These are phyloP conservation scores for Nyssa sinensis DNA, from an alignment of 148 eudicot species.

Conservation along the genomic window DNA sequence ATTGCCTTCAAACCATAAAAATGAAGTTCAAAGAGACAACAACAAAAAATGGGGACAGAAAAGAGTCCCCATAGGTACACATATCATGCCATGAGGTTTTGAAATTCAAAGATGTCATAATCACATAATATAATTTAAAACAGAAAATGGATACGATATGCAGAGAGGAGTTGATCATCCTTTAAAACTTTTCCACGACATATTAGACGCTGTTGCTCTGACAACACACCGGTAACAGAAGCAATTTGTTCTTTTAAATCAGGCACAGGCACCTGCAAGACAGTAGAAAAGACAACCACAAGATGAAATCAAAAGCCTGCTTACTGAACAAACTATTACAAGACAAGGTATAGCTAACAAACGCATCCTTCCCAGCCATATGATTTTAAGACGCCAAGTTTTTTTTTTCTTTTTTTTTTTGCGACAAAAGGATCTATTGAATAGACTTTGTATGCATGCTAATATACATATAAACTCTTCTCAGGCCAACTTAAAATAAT, in stretches of 20 bases:
- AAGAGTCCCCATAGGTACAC: background rate
- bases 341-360: background rate
- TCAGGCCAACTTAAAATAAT: background rate
- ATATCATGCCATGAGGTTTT: background rate
- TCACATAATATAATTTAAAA: background rate
- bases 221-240: conserved; percentile 50
- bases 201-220: conserved; percentile 53
- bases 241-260: conserved; percentile 50
- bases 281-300: background rate
- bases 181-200: conserved; percentile 59
- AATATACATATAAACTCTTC: background rate
- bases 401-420: background rate
- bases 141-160: conserved; percentile 42
- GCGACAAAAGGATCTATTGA: background rate
- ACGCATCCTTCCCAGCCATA: background rate
- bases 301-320: background rate
- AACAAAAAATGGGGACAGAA: background rate
- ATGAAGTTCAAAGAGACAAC: background rate
- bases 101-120: background rate
- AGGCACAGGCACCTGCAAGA: conserved; percentile 47
- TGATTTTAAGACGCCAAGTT: background rate
- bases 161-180: conserved; percentile 57
- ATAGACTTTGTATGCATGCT: background rate
- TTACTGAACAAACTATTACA: background rate
- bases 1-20: too few species aligned